These are phyloP conservation scores for Emericellopsis cladophorae DNA, from an alignment of 2,329 filamentous ascomycete genomes.

Conservation along the genomic window DNA sequence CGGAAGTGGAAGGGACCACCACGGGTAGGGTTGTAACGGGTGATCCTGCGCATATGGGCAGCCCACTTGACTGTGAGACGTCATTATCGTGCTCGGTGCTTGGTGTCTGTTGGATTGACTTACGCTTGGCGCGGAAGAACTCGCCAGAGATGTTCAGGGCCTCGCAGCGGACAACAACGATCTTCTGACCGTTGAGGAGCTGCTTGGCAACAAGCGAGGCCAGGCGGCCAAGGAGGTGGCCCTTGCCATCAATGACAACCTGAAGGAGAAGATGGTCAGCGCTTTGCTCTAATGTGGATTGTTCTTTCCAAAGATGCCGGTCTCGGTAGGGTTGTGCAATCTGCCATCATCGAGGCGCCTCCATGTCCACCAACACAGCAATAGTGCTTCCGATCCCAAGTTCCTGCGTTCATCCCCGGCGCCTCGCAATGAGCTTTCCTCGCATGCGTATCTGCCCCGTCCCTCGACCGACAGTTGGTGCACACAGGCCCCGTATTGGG, in stretches of 20 bases:
- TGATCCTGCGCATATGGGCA: conserved; percentile 99
- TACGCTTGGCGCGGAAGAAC: conserved; percentile 99
- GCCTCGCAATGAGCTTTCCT: background rate
- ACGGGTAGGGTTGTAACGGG: conserved; percentile 97
- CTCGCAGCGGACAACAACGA: conserved; percentile 97
- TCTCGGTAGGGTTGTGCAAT: background rate
- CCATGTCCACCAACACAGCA: background rate
- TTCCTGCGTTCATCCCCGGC: background rate
- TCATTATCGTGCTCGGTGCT: background rate
- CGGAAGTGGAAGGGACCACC: conserved; percentile 99
- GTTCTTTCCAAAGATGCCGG: background rate
- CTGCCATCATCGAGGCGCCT: background rate
- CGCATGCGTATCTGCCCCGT: no score
- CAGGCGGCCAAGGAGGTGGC: conserved; percentile 97
- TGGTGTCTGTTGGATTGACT: conserved; percentile 34
- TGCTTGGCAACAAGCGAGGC: conserved; percentile 98
- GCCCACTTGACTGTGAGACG: conserved; percentile 87
- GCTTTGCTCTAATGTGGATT: background rate
- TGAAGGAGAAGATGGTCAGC: conserved; percentile 21
- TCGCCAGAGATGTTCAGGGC: conserved; percentile 99
- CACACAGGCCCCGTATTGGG: background rate
- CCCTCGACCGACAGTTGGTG: no score
- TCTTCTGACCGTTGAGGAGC: conserved; percentile 97
- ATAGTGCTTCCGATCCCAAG: background rate
- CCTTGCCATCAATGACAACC: conserved; percentile 99